Evolutionary conservation across 768 basidiomycete genomes (phyloP).

Genomic region (Saitozyma podzolica): DNA sequence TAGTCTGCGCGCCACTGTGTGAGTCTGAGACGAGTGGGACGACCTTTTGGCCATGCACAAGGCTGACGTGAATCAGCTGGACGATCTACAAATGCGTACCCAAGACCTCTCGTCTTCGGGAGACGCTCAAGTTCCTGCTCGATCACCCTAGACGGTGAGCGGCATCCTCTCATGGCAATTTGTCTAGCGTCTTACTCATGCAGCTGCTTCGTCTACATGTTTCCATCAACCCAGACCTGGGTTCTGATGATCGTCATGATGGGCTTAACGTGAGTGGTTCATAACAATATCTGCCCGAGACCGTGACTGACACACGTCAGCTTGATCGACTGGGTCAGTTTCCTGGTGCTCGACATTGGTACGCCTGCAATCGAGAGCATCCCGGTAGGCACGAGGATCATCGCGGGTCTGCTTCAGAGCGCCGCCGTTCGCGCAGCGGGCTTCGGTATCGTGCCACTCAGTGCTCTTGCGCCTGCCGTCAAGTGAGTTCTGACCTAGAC

Average conservation of each 20-base stretch:
- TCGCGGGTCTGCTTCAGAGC: conserved; percentile 76
- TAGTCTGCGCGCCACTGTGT: conserved; percentile 75
- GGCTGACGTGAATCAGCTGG: conserved; percentile 63
- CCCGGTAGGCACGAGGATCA: conserved; percentile 68
- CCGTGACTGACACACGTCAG: conserved; percentile 53
- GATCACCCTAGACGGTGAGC: conserved; percentile 75
- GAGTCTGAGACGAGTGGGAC: conserved; percentile 41
- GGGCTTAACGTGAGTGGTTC: conserved; percentile 64
- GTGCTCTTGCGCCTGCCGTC: conserved; percentile 80
- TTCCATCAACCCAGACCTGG: conserved; percentile 93
- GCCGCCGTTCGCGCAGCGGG: conserved; percentile 79
- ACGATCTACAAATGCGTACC: conserved; percentile 64
- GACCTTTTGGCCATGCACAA: not conserved
- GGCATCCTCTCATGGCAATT: too few species aligned
- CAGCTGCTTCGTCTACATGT: conserved; percentile 78
- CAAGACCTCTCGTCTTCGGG: conserved; percentile 62
- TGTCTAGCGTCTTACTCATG: too few species aligned
- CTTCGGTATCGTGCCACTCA: conserved; percentile 72
- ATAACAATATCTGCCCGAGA: not conserved
- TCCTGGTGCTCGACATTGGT: conserved; percentile 83
- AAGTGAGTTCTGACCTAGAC: conserved; percentile 60
- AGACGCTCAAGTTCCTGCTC: conserved; percentile 85
- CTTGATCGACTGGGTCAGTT: conserved; percentile 81
- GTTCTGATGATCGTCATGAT: conserved; percentile 73
- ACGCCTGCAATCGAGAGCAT: conserved; percentile 68